A percentile compares a stretch with the other conserved stretches of the same genome.
These are phyloP conservation scores for Thelonectria rubi DNA, from an alignment of 2,329 filamentous ascomycete species.

Conservation along the genomic window DNA sequence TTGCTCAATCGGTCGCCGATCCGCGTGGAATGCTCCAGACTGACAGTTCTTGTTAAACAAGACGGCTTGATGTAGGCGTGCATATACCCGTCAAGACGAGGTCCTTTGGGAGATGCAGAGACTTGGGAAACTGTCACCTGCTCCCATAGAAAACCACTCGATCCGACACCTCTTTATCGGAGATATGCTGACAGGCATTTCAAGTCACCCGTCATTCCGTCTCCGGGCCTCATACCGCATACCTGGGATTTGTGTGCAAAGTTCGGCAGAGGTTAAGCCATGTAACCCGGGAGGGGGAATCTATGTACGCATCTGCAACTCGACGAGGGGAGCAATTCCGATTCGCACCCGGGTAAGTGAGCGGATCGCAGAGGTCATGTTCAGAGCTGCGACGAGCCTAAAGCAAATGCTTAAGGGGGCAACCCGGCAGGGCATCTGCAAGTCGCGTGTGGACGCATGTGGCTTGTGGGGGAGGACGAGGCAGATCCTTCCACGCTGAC, in stretches of 20 bases:
- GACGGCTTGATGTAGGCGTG: not conserved
- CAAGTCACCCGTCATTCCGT: too few species aligned
- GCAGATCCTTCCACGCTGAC: slow-evolving; percentile 27
- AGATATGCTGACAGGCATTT: slow-evolving; percentile 8
- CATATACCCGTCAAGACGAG: not conserved
- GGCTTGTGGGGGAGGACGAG: slow-evolving; percentile 35
- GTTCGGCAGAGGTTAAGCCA: too few species aligned
- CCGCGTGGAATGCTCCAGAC: not conserved
- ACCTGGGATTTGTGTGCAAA: too few species aligned
- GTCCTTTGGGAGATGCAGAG: not conserved
- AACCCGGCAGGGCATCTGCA: slow-evolving; percentile 16
- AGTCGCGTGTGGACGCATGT: slow-evolving; percentile 28
- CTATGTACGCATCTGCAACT: slow-evolving; percentile 21
- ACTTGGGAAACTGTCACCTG: not conserved
- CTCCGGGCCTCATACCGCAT: too few species aligned
- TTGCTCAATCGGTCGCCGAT: not conserved
- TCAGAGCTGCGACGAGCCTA: slow-evolving; percentile 27
- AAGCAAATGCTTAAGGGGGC: slow-evolving; percentile 26
- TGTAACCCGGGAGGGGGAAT: too few species aligned
- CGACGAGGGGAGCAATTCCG: slow-evolving; percentile 37
- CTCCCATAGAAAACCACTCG: not conserved
- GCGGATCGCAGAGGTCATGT: slow-evolving; percentile 32
- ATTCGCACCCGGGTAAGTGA: slow-evolving; percentile 33
- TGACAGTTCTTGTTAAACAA: not conserved
- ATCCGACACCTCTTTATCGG: not conserved